Evolutionary conservation across 1,139 yeast species (phyloP).

Genomic region (Hansenula lynferdii): DNA sequence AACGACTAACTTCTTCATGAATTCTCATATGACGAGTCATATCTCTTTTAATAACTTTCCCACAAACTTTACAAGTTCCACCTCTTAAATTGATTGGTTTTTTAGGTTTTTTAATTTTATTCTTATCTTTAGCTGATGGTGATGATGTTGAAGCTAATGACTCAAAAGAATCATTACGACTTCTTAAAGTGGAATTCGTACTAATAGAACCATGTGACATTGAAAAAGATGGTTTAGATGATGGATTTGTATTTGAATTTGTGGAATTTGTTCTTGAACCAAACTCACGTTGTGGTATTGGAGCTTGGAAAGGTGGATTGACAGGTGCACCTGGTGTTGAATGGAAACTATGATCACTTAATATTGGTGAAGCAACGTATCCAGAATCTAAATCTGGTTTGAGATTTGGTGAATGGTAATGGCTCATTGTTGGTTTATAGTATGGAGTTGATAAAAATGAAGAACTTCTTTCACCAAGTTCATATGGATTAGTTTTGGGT

Average conservation of each 20-base stretch:
- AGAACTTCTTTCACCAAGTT: not conserved
- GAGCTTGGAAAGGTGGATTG: not conserved
- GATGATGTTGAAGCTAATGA: not conserved
- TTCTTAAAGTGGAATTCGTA: not conserved
- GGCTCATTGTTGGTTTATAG: not conserved
- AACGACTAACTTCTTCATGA: slow-evolving; percentile 54
- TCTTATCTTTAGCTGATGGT: not conserved
- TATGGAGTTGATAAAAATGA: not conserved
- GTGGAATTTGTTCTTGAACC: not conserved
- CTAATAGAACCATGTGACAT: not conserved
- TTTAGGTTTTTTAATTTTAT: slow-evolving; percentile 1
- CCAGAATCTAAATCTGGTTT: not conserved
- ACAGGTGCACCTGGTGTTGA: not conserved
- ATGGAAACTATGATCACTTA: not conserved
- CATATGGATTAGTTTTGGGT: not conserved
- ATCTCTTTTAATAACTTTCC: slow-evolving; percentile 54
- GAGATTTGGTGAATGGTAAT: not conserved
- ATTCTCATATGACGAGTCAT: slow-evolving; percentile 63
- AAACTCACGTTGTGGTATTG: not conserved
- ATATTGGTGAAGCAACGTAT: not conserved
- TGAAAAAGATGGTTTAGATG: not conserved
- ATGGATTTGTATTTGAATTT: not conserved
- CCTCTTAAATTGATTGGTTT: slow-evolving; percentile 2
- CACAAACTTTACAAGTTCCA: slow-evolving; percentile 47
- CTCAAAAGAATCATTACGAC: not conserved